These are phyloP conservation scores for Cercophora sp. DNA, from an alignment of 495 filamentous ascomycete genomes.

Conservation along the genomic window DNA sequence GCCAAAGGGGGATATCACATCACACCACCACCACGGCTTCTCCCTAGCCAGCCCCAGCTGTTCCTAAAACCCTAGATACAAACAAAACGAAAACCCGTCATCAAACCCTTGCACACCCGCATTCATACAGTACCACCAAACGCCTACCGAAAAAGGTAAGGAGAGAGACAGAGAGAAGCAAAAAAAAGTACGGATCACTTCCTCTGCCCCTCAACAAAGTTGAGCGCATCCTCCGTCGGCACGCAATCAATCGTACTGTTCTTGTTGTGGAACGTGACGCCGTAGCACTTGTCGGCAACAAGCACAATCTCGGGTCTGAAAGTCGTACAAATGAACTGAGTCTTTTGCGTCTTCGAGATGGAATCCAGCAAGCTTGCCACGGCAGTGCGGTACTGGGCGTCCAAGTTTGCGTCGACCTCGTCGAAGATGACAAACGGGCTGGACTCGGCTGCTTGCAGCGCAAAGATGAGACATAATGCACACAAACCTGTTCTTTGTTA, in stretches of 20 bases:
- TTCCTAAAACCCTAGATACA: too few relatives aligned
- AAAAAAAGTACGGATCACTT: slow-evolving; percentile 10
- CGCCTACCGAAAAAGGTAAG: neutral
- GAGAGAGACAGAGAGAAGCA: too few relatives aligned
- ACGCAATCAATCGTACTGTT: slow-evolving; percentile 89
- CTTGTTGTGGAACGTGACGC: slow-evolving; percentile 90
- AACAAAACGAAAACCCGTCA: too few relatives aligned
- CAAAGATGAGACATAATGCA: slow-evolving; percentile 93
- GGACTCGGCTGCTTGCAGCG: slow-evolving; percentile 96
- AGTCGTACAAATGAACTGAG: slow-evolving; percentile 83
- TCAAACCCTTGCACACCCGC: too few relatives aligned
- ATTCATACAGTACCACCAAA: neutral
- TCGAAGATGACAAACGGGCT: slow-evolving; percentile 99
- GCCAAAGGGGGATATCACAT: too few relatives aligned
- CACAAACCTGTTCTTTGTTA: slow-evolving; percentile 65
- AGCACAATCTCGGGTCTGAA: slow-evolving; percentile 96
- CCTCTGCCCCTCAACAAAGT: slow-evolving; percentile 79
- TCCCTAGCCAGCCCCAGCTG: too few relatives aligned
- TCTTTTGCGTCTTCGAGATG: slow-evolving; percentile 58
- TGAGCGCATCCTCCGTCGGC: slow-evolving; percentile 77
- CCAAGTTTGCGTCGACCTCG: slow-evolving; percentile 97
- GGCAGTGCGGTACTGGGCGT: slow-evolving; percentile 94
- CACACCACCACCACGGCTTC: too few relatives aligned
- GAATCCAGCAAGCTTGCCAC: slow-evolving; percentile 82
- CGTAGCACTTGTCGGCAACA: slow-evolving; percentile 96